Base-by-base conservation (phyloP, 1,139 yeast species). In the Cylindricascospora bacillispora region DNA sequence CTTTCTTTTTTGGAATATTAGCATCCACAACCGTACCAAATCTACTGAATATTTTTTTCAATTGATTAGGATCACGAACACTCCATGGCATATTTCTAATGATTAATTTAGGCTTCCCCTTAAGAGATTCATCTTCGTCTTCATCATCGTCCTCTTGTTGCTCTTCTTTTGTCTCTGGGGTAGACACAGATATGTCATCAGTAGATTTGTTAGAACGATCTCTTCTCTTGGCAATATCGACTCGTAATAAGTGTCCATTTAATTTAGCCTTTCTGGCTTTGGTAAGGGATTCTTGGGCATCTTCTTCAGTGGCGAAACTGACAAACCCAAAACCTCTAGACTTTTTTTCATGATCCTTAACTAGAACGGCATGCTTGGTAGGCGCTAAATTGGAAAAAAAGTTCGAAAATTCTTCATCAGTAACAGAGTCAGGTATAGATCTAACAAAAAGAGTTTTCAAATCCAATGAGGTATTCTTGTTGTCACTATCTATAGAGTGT, bases 271-370 rank as follows among this genome's bases (percentile, higher is more conserved):
- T 77, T 47, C 72, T 66, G n/a, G 86, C 62, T 39, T 74, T 71
- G 9, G 65, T 71, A 39, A 85, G 62, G 0, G 97, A 97, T 24
- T 69, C 62, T 27, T 70, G 55, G 0, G 95, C 81, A 52, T 92
- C 98, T 29, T 82, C 94, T 39, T 82, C 86, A 35, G 70, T 61
- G 2, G 82, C 73, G 54, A 92, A 89, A 27, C 93, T 78, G 12
- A 85, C 98, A 56, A 92, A 92, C 5, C 98, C 99, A 56, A 85
- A 92, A 1, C 98, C 97, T 55, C 92, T 70, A 4, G 94, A 81
- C 23, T 59, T 54, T 21, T 79, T 70, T 28, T 78, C 73, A 10
- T 66, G 62, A 52, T 89, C 95, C 27, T 67, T 79, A 15, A 92
- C 98, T 29, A 89, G 70, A 29, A 85, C 92, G 3, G 97, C 94